Conservation (phyloP, 371 early-diverging fungal genomes). For the Mucor circinelloides region DNA sequence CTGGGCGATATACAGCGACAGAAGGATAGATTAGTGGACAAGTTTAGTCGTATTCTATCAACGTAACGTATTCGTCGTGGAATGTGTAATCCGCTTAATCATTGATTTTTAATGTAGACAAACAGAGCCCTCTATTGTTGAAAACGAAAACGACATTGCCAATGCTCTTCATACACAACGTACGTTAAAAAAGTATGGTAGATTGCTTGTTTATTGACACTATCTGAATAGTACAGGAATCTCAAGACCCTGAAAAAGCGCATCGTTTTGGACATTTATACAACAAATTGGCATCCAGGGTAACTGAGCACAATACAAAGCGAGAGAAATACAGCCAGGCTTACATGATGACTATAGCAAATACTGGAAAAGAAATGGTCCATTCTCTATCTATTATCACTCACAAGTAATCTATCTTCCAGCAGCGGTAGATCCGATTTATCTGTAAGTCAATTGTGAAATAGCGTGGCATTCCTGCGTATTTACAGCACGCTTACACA, state of each 20-base stretch:
- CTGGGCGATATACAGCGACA: conserved; percentile 3
- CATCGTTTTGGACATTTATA: conserved; percentile 68
- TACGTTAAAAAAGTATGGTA: conserved; percentile 9
- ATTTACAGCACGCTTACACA: background rate
- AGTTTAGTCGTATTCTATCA: background rate
- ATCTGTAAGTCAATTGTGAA: conserved; percentile 11
- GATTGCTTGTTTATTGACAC: background rate
- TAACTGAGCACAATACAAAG: conserved; percentile 19
- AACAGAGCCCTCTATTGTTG: conserved; percentile 50
- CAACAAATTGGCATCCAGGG: conserved; percentile 61
- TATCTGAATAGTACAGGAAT: conserved; percentile 49
- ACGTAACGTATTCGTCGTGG: background rate
- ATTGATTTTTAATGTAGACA: conserved; percentile 14
- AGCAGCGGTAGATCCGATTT: background rate
- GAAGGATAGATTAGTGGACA: conserved; percentile 5
- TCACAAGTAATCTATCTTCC: conserved; percentile 43
- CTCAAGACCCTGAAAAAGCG: conserved; percentile 54
- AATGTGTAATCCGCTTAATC: background rate
- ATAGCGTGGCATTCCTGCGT: conserved; percentile 8
- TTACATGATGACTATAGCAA: conserved; percentile 29
- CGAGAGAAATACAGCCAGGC: background rate
- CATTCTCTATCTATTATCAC: conserved; percentile 68
- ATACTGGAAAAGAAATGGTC: conserved; percentile 69
- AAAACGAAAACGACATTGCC: conserved; percentile 65
- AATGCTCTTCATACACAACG: conserved; percentile 71